Evolutionary conservation across 768 basidiomycete species (phyloP).

Genomic region (Russula abietina): DNA sequence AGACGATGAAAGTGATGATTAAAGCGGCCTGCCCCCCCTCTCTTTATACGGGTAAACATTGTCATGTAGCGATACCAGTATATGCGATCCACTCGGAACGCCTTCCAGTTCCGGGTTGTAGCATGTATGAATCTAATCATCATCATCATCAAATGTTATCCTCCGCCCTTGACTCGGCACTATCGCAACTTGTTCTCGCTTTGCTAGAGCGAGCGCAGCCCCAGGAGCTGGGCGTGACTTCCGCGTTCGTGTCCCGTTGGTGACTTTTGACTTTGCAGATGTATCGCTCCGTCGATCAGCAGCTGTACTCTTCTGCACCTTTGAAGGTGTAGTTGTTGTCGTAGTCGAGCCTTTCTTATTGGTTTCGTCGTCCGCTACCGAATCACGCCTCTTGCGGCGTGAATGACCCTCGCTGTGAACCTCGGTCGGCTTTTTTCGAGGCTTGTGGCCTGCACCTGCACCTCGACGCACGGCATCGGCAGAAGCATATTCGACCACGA

Average conservation of each 20-base stretch:
- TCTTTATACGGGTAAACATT: background rate
- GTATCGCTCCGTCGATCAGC: background rate
- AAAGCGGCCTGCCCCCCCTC: background rate
- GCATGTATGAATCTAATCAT: constrained; percentile 17
- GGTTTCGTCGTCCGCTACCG: background rate
- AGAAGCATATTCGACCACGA: constrained; percentile 87
- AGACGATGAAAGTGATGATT: constrained; percentile 21
- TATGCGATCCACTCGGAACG: background rate
- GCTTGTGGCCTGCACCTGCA: constrained; percentile 32
- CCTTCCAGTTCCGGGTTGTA: constrained; percentile 1
- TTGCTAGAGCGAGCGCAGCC: constrained; percentile 71
- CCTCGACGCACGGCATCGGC: constrained; percentile 83
- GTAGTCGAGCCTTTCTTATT: background rate
- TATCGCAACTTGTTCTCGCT: constrained; percentile 71
- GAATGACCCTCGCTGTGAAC: background rate
- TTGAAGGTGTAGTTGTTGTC: background rate
- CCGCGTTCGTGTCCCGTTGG: background rate
- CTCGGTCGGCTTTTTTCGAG: background rate
- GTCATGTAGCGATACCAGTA: constrained; percentile 6
- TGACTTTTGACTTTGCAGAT: background rate
- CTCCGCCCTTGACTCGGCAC: constrained; percentile 65
- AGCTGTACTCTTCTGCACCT: background rate
- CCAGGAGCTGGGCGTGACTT: constrained; percentile 58
- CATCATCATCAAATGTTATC: constrained; percentile 59
- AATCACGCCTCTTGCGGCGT: background rate